A percentile compares a stretch with the other conserved stretches of the same genome.
These are phyloP conservation scores for Rosellinia necatrix DNA, from an alignment of 2,329 filamentous ascomycete genomes.

Conservation along the genomic window DNA sequence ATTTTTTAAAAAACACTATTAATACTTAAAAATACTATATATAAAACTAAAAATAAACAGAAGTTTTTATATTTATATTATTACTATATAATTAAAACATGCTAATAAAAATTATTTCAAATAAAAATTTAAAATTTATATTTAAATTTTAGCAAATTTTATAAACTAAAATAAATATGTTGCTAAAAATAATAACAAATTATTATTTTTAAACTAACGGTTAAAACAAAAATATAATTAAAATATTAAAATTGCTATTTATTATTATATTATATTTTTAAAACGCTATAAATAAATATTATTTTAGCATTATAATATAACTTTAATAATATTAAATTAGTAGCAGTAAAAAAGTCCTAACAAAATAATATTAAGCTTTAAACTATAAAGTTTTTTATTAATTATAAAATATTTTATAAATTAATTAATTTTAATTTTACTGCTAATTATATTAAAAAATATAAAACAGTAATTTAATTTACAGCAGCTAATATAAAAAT, in stretches of 20 bases:
- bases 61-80: not conserved
- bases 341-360: not conserved
- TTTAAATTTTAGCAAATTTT: conserved; percentile 5
- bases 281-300: not conserved
- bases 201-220: conserved; percentile 7
- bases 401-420: not conserved
- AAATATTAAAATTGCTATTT: conserved; percentile 10
- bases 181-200: not conserved
- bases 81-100: conserved; percentile 2
- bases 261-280: conserved; percentile 7
- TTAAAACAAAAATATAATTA: not conserved
- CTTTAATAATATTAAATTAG: conserved; percentile 14
- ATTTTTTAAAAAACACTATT: not conserved
- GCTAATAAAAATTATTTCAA: conserved; percentile 2
- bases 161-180: not conserved
- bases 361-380: conserved; percentile 2
- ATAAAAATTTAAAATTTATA: conserved; percentile 8
- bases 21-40: not conserved
- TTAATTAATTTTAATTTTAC: not conserved
- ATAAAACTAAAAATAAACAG: conserved; percentile 5
- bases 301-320: conserved; percentile 8
- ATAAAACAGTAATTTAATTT: not conserved
- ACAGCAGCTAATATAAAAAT: not conserved
- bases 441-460: not conserved
- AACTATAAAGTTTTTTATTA: not conserved